These are phyloP conservation scores for Pseudevernia furfuracea DNA, from an alignment of 495 filamentous ascomycete species.

Conservation along the genomic window DNA sequence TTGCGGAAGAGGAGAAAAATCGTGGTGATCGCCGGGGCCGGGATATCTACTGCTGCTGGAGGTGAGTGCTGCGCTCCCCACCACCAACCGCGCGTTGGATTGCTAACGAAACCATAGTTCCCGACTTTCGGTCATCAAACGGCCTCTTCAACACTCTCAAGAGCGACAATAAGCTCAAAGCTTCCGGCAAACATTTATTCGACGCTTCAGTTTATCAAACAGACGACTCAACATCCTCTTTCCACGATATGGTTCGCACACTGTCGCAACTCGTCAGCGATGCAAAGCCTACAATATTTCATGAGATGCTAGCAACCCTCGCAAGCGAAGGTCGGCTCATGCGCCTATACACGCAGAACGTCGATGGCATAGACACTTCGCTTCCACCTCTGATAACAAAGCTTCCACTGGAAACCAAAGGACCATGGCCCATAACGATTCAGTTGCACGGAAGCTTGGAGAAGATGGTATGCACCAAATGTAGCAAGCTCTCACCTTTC, in stretches of 20 bases:
- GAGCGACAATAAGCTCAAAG: constrained; percentile 80
- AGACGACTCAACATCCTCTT: constrained; percentile 74
- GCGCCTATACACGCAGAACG: constrained; percentile 91
- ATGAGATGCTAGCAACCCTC: constrained; percentile 85
- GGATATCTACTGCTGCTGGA: constrained; percentile 92
- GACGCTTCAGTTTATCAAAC: constrained; percentile 96
- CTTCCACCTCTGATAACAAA: constrained; percentile 71
- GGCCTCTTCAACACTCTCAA: constrained; percentile 81
- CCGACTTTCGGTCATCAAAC: constrained; percentile 86
- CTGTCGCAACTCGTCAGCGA: constrained; percentile 66
- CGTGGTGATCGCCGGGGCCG: constrained; percentile 90
- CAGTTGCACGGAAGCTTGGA: constrained; percentile 91
- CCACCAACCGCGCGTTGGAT: constrained; percentile 57
- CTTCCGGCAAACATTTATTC: constrained; percentile 90
- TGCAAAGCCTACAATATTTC: constrained; percentile 80
- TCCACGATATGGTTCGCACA: constrained; percentile 91
- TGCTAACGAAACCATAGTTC: constrained; percentile 50
- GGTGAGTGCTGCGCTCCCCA: constrained; percentile 55
- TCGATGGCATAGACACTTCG: constrained; percentile 86
- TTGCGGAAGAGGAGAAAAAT: constrained; percentile 88
- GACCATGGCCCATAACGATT: constrained; percentile 85
- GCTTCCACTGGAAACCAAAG: constrained; percentile 67
- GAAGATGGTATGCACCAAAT: constrained; percentile 95
- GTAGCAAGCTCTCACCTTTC: constrained; percentile 67
- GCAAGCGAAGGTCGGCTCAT: constrained; percentile 84